Base-by-base conservation (phyloP, 148 eudicot species). In the Polygonum aviculare region DNA sequence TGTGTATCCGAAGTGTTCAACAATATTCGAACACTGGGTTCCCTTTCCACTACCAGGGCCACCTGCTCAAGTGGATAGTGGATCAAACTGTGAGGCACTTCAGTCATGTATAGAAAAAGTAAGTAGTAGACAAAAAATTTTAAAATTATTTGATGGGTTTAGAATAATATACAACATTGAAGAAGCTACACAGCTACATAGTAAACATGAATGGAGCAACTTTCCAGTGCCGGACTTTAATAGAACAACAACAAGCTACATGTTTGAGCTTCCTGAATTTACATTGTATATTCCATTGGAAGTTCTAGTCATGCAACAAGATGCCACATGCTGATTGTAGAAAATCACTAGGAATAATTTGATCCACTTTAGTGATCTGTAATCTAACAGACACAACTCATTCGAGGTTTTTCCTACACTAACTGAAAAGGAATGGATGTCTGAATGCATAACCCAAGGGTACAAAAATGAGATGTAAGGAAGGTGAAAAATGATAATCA, bases 31-130 rank as follows among this genome's bases (percentile, higher is more conserved):
- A 54, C 77, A 75, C 6, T 75, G 77, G 22, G 77, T 75, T 18
- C 67, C 77, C 47, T 75, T 52, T 36, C 77, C 77, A 75, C 77
- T 51, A 2, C 77, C 77, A 38, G 77, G 77, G 3, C 77, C 77
- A 74, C 77, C 77, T 74, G 67, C 21, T 35, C 77, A 74, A 35
- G 65, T 55, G 39, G 18, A 35, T 52, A 41, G 74, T 40, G 31
- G 44, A 40, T 12, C 41, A 69, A 69, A 18, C 5, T 16, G 12
- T 18, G 49, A 39, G 49, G 7, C 16, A 39, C 31, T 16, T 6
- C 14, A 38, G 49, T 18, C 12, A 16, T 26, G 73, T 39, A 16
- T 19, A 18, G 3, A 70, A 22, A 70, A 39, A 70, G 14, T 70
- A 44, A 35, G 47, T 21, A 11, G 10, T 1, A 18, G 39, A 39